Conservation (phyloP, 305 asterid genomes). For the Striga hermonthica region DNA sequence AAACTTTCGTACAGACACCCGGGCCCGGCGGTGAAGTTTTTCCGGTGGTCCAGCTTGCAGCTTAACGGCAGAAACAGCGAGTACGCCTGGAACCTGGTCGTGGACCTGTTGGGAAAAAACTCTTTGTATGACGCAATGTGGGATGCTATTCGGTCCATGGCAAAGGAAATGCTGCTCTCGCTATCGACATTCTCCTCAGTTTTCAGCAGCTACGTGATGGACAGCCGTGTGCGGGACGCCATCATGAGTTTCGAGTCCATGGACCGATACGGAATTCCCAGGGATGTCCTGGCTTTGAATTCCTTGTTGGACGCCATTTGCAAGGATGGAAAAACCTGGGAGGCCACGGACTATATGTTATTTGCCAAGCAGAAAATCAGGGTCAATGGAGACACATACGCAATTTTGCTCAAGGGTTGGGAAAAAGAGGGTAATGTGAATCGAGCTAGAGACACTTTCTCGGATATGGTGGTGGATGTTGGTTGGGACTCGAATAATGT, state of each 20-base stretch:
- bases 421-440: conserved; percentile 48
- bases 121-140: conserved; percentile 71
- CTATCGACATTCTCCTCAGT: conserved; percentile 50
- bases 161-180: conserved; percentile 44
- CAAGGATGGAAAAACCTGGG: conserved; percentile 42
- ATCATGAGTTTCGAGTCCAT: conserved; percentile 52
- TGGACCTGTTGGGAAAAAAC: conserved; percentile 64
- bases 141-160: conserved; percentile 71
- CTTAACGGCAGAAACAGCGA: conserved; percentile 42
- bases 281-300: conserved; percentile 43
- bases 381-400: conserved; percentile 46
- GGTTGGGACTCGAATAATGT: conserved; percentile 59
- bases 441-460: conserved; percentile 44
- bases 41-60: conserved; percentile 61
- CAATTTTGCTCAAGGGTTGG: conserved; percentile 61
- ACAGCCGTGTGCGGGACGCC: conserved; percentile 48
- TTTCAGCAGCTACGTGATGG: conserved; percentile 49
- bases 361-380: conserved; percentile 40
- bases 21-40: conserved; percentile 56
- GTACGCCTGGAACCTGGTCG: conserved; percentile 60
- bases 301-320: conserved; percentile 48
- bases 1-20: conserved; percentile 49
- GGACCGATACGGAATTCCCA: conserved; percentile 49
- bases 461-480: conserved; percentile 52
- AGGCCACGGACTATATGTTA: conserved; percentile 40